Evolutionary conservation across 2,329 filamentous ascomycete genomes (phyloP).

Genomic region (Xylaria sp.): DNA sequence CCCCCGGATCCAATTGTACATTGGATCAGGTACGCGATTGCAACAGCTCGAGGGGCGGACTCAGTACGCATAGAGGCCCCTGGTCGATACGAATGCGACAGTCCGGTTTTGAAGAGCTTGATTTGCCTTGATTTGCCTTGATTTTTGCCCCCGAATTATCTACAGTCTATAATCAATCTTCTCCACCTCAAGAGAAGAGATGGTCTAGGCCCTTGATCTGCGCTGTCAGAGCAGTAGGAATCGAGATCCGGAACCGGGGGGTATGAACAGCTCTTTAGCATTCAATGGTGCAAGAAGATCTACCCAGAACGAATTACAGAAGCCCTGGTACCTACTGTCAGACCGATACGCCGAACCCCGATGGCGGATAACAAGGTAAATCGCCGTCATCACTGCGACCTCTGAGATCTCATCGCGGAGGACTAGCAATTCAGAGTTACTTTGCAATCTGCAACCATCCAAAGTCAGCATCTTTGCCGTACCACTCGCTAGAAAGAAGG

Average conservation of each 20-base stretch:
- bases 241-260: neutral
- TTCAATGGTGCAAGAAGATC: neutral
- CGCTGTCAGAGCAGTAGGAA: neutral
- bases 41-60: neutral
- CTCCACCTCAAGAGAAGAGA: neutral
- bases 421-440: conserved; percentile 22
- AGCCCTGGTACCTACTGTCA: too few relatives aligned
- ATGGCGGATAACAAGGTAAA: neutral
- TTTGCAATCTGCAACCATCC: conserved; percentile 26
- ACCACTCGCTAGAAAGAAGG: neutral
- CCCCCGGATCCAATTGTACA: neutral
- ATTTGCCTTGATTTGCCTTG: too few relatives aligned
- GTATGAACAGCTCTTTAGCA: neutral
- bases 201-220: neutral
- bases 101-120: neutral
- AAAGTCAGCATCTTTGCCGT: conserved; percentile 4
- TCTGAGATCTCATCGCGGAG: neutral
- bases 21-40: neutral
- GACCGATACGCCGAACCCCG: neutral
- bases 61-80: too few relatives aligned
- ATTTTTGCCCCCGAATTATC: neutral
- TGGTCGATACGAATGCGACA: neutral
- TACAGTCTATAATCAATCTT: neutral
- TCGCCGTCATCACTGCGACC: neutral
- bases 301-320: too few relatives aligned